Base-by-base conservation (phyloP, 2,329 filamentous ascomycete genomes). In the Thermomyces lanuginosus region DNA sequence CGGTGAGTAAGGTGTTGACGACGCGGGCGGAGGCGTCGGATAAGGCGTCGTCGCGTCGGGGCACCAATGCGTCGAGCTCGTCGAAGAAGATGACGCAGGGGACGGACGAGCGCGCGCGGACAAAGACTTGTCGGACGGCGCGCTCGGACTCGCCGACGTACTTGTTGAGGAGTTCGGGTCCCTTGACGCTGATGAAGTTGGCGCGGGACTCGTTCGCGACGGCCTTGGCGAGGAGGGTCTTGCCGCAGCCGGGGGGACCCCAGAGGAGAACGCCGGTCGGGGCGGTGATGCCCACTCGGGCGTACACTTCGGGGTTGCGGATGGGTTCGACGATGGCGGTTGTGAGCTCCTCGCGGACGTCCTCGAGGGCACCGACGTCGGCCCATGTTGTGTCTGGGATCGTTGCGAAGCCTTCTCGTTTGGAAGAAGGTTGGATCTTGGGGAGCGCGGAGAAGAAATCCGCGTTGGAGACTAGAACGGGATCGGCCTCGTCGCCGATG, bases 1-100 rank as follows among this genome's bases (percentile, higher is more conserved):
- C 89, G 0, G 89, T 91, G 16, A 98, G 73, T 0, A 98, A 66
- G 1, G 86, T 91, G 49, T 95, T 95, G 38, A 98, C 89, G 2
- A 98, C 81, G 17, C 89, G 72, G 1, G 81, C 74, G 24, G 78
- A 81, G 4, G 82, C 77, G 48, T 95, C 86, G 2, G 76, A 80
- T 2, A 80, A 68, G 1, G 66, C 64, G 29, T 77, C 77, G 44
- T 86, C 82, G 29, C 89, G 73, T 27, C 74, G 74, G 0, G 86
- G 84, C 0, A 89, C 84, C 2, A 98, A 62, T 1, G 89, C 86
- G 53, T 98, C 89, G 27, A 98, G 68, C 56, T 98, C 89, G 49
- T 98, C 89, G 47, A 98, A 95, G 66, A 98, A 95, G 32, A 98
- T 75, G 29, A 98, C 82, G 46, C 86, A 95, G 1, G 89, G 89